A percentile compares a stretch with the other conserved stretches of the same genome.
These are phyloP conservation scores for Termitomyces sp. DNA, from an alignment of 768 basidiomycete species.

Conservation along the genomic window DNA sequence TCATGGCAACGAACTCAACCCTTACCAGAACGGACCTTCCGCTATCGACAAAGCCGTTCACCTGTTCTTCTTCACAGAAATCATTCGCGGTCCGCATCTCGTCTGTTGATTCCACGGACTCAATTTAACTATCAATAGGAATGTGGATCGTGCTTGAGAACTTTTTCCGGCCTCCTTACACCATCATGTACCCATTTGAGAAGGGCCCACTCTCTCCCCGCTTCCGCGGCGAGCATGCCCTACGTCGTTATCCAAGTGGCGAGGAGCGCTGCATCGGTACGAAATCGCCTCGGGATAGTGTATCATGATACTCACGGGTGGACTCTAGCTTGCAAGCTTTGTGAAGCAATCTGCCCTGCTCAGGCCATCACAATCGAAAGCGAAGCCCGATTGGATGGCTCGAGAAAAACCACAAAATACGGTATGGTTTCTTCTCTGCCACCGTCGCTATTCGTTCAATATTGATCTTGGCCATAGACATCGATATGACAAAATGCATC, in stretches of 20 bases:
- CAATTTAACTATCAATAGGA: constrained; percentile 46
- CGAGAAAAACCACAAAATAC: constrained; percentile 95
- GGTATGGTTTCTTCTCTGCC: constrained; percentile 42
- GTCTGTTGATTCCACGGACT: background rate
- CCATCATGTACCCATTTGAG: constrained; percentile 98
- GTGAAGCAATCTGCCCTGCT: constrained; percentile 98
- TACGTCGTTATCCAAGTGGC: constrained; percentile 94
- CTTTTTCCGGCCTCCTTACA: constrained; percentile 94
- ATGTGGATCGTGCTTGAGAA: constrained; percentile 97
- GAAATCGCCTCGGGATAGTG: constrained; percentile 25
- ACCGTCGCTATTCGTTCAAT: background rate
- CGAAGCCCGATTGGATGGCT: constrained; percentile 93
- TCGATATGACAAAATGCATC: constrained; percentile 99
- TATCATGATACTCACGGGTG: constrained; percentile 9
- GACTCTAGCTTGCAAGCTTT: constrained; percentile 88
- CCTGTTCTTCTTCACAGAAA: constrained; percentile 98
- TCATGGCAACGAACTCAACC: constrained; percentile 54
- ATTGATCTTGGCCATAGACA: constrained; percentile 50
- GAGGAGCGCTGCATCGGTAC: constrained; percentile 98
- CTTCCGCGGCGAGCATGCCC: constrained; percentile 97
- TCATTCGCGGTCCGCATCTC: constrained; percentile 76
- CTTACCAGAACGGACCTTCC: constrained; percentile 77
- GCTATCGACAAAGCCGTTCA: constrained; percentile 96
- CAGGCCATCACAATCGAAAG: constrained; percentile 99
- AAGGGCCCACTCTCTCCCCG: constrained; percentile 97